Base-by-base conservation (phyloP, 78 protist species). In the Speleostelium caveatum region DNA sequence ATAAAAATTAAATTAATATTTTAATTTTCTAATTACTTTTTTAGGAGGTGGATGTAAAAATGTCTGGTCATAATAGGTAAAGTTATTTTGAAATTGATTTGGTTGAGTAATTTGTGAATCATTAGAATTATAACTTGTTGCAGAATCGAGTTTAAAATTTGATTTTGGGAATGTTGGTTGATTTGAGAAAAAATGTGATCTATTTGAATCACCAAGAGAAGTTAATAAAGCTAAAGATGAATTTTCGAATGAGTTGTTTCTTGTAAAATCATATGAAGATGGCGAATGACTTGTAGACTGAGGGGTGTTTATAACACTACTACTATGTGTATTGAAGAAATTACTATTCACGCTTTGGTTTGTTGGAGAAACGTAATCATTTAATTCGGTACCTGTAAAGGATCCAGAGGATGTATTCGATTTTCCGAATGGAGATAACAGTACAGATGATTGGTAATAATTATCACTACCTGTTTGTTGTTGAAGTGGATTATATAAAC, bases 41-140 rank as follows among this genome's bases (percentile, higher is more conserved):
- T 86, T 73, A 12, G 45, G 56, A 22, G 85, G 61, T 32, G 68
- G 76, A n/a, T 66, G 93, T 14, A 66, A 49, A 22, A 60, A 60
- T n/a, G 58, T 30, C 45, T 35, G 83, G 36, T 67, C 91, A 69
- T 69, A 67, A 33, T 69, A 83, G 0, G 91, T 74, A 38, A 58
- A 74, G n/a, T 74, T 74, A 38, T 74, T 74, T 38, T 53, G 49
- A 74, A 58, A 74, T 0, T 58, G 45, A 26, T 58, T 35, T 33
- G 83, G 61, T 53, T 53, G 66, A 21, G 78, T 41, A 22, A 74
- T 33, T 58, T 35, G 51, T 32, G 26, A 33, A 35, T 53, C 39
- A 58, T 35, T 26, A 14, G 83, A 33, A 22, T 17, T 28, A 28
- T 28, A 26, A 32, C 33, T 39, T 24, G 75, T 35, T 30, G 35